These are phyloP conservation scores for Gelatoporia subvermispora DNA, from an alignment of 768 basidiomycete genomes.

Conservation along the genomic window DNA sequence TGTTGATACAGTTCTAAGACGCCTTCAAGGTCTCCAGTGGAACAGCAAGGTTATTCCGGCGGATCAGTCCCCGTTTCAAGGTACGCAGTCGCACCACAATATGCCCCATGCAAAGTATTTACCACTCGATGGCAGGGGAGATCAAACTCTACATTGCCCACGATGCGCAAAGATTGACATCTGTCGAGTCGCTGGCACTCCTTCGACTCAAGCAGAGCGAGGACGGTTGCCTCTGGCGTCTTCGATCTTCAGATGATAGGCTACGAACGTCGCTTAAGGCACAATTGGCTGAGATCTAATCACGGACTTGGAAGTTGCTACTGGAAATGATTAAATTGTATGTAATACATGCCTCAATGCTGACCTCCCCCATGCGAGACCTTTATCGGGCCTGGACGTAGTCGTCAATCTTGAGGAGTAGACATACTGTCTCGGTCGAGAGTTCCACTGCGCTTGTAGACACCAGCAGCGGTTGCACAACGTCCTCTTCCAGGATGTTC, in stretches of 20 bases:
- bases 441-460: slow-evolving; percentile 94
- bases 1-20: slow-evolving; percentile 48
- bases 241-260: slow-evolving; percentile 47
- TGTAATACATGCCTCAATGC: background rate
- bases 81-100: slow-evolving; percentile 27
- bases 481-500: slow-evolving; percentile 96
- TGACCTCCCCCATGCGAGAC: too few species aligned
- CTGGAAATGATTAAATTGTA: slow-evolving; percentile 12
- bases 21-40: slow-evolving; percentile 44
- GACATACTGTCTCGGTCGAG: slow-evolving; percentile 94
- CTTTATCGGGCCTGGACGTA: slow-evolving; percentile 74
- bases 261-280: slow-evolving; percentile 43
- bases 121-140: background rate
- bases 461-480: slow-evolving; percentile 92
- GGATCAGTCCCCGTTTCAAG: slow-evolving; percentile 56
- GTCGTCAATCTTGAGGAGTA: slow-evolving; percentile 94
- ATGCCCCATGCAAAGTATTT: background rate
- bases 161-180: slow-evolving; percentile 58
- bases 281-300: slow-evolving; percentile 25
- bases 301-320: background rate
- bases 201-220: slow-evolving; percentile 56
- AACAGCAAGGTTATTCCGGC: slow-evolving; percentile 47
- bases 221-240: slow-evolving; percentile 69
- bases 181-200: slow-evolving; percentile 25
- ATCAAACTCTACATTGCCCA: slow-evolving; percentile 33